These are phyloP conservation scores for Ustilago nuda DNA, from an alignment of 1,284 basidiomycete species.

Conservation along the genomic window DNA sequence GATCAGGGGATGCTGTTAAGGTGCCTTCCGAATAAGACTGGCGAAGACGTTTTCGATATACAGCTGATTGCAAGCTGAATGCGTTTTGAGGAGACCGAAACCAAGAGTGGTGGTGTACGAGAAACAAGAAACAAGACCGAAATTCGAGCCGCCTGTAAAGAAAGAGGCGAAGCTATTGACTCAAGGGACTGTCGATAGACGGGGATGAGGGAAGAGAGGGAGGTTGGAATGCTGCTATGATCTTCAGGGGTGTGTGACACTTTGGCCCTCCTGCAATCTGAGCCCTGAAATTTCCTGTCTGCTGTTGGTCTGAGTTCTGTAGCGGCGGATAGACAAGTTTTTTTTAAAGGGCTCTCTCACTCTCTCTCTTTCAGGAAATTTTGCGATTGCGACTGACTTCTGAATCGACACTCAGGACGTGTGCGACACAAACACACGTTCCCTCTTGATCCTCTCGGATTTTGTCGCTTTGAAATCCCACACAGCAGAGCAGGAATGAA, in stretches of 20 bases:
- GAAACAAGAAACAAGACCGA: constrained; percentile 1
- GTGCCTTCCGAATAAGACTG: neutral
- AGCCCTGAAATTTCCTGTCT: neutral
- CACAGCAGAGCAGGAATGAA: neutral
- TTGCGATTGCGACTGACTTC: constrained; percentile 8
- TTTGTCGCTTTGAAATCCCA: constrained; percentile 26
- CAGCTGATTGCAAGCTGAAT: constrained; percentile 14
- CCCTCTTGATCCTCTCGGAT: constrained; percentile 4
- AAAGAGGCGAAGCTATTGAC: constrained; percentile 11
- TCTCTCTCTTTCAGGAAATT: constrained; percentile 10
- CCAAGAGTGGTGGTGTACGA: constrained; percentile 36
- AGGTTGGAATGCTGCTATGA: neutral
- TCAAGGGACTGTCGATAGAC: constrained; percentile 21
- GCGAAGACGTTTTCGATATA: constrained; percentile 15
- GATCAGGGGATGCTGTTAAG: neutral
- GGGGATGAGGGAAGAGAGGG: constrained; percentile 20
- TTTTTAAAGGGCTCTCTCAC: constrained; percentile 4
- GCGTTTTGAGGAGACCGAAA: constrained; percentile 10
- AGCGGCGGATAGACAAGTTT: neutral
- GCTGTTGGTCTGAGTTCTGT: neutral
- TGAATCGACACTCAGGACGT: neutral
- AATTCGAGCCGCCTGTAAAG: neutral
- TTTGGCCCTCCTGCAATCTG: constrained; percentile 1
- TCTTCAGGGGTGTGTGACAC: neutral
- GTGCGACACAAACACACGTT: constrained; percentile 6